Evolutionary conservation across 345 rosid genomes (phyloP).

Genomic region (Anastatica hierochuntica): DNA sequence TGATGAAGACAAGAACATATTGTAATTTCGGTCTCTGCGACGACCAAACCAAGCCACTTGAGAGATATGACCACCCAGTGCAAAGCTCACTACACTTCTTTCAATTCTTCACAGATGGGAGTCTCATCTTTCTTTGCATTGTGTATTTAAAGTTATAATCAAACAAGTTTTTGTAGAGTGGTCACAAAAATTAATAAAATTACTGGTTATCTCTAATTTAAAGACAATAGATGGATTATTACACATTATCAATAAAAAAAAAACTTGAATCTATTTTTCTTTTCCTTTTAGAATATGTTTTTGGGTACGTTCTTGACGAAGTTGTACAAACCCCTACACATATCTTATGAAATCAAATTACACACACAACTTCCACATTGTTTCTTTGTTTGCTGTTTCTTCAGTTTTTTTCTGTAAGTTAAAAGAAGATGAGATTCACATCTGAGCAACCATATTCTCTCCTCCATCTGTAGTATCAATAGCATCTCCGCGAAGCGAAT

Average conservation of each 20-base stretch:
- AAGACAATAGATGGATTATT: too few species aligned
- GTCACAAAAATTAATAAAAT: background rate
- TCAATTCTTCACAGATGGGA: too few species aligned
- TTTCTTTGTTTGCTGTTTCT: conserved; percentile 4
- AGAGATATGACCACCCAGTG: background rate
- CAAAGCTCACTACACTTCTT: background rate
- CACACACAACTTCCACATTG: background rate
- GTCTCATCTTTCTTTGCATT: too few species aligned
- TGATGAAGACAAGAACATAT: background rate
- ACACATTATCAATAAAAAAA: background rate
- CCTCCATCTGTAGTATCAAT: conserved; percentile 9
- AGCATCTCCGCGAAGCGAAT: conserved; percentile 30
- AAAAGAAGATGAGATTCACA: conserved; percentile 32
- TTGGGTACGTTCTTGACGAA: background rate
- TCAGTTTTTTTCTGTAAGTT: background rate
- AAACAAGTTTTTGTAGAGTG: background rate
- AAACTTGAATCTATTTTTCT: background rate
- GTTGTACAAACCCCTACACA: conserved; percentile 5
- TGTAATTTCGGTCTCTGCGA: background rate
- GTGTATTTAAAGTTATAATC: too few species aligned
- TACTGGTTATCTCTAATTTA: background rate
- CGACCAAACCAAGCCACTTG: background rate
- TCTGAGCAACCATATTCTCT: conserved; percentile 42
- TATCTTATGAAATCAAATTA: background rate
- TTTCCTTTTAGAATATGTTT: background rate